Evolutionary conservation across 2,329 filamentous ascomycete genomes (phyloP).

Genomic region (Lomentospora prolificans): DNA sequence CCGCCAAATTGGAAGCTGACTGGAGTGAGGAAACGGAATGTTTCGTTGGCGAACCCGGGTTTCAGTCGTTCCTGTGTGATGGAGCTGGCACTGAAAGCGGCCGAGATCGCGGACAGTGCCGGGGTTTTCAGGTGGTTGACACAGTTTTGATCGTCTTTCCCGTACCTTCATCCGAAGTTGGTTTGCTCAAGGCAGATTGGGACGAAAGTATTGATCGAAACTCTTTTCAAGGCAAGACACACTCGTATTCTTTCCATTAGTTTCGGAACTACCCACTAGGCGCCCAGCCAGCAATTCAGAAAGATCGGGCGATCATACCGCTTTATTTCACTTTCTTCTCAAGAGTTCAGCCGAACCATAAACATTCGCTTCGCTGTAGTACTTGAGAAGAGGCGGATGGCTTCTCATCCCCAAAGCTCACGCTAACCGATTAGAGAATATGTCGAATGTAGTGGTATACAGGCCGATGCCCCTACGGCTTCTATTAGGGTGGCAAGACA

Average conservation of each 20-base stretch:
- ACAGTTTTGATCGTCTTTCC: background rate
- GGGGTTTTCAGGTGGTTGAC: background rate
- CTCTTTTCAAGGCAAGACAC: background rate
- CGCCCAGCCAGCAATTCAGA: background rate
- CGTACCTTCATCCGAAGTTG: background rate
- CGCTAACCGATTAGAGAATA: no score
- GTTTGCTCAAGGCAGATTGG: background rate
- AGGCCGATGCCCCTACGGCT: no score
- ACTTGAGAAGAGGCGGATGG: no score
- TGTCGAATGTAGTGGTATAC: no score
- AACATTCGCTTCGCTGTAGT: no score
- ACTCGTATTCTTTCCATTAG: background rate
- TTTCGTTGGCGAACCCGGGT: background rate
- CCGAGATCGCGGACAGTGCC: no score
- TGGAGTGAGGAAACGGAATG: no score
- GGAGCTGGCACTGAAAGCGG: background rate
- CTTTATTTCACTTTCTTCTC: background rate
- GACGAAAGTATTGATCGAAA: background rate
- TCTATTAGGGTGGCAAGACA: no score
- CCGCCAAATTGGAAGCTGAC: no score
- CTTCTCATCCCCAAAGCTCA: no score
- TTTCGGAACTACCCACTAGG: no score
- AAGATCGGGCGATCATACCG: slow-evolving; percentile 2
- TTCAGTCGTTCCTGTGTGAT: background rate
- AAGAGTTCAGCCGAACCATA: slow-evolving; percentile 2